Base-by-base conservation (phyloP, 805 yeast species). In the Spathaspora boniae region DNA sequence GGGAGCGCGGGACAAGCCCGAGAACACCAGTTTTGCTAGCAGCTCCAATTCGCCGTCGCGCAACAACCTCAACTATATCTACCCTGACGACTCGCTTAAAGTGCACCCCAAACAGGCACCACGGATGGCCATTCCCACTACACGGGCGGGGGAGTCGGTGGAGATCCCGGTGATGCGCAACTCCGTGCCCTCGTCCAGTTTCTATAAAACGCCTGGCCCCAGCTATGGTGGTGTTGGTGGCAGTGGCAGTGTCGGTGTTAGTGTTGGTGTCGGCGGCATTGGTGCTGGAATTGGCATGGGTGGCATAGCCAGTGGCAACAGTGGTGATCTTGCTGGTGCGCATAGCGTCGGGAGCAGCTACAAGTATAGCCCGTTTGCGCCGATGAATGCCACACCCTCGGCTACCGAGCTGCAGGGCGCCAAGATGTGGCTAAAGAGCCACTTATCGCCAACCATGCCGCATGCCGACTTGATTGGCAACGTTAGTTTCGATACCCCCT, bases 41-140 rank as follows among this genome's bases (percentile, higher is more conserved):
- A 31, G 23, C 31, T 38, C 31, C 11, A 25, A 23, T 11, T 23
- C 43, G 9, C 31, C 38, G 9, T 29, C 41, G 2, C 16, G 37
- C 14, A 19, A 16, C 29, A 22, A 22, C 12, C 11, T 12, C 11
- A 11, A 11, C 31, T 37, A 26, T 4, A 29, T 34, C 2, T 36
- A 36, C n/a, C 41, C 41, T 16, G 41, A 37, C 16, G 44, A 40
- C 7, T 26, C 38, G n/a, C 51, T 28, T 32, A 53, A 37, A 38
- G 42, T 26, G 6, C 51, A 45, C 33, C 47, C 55, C 5, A 47
- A 56, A 23, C 59, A 54, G 33, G 58, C 65, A 1, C 69, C 70
- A 1, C 42, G 41, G 50, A 76, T 85, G 80, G 84, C 94, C 0
- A 85, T 86, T 33, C 89, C 94, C 1, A 84, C 93, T 0, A 82